phyloP scores from a whole-genome alignment of 768 basidiomycete genomes.

The Russula dissimulans region DNA sequence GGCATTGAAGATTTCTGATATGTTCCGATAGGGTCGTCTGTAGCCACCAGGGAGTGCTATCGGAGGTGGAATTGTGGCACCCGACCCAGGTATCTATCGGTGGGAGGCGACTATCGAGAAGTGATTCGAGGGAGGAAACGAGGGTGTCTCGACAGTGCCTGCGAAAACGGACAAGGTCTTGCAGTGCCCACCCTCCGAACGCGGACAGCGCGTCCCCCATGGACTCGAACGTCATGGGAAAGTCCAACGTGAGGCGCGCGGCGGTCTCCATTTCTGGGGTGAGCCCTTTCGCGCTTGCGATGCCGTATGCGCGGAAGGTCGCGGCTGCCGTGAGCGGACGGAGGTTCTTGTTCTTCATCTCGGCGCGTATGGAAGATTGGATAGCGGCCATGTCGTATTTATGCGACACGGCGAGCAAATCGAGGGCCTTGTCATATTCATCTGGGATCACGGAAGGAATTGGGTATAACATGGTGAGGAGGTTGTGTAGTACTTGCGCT shows the following conservation, averaged over 20 bases:
- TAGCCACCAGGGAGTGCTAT: background rate
- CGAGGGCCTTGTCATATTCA: background rate
- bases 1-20: background rate
- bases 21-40: background rate
- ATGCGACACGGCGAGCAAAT: constrained; percentile 14
- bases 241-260: background rate
- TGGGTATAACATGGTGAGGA: constrained; percentile 9
- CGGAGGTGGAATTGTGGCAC: background rate
- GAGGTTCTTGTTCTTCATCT: background rate
- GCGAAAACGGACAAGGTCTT: constrained; percentile 1
- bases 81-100: constrained; percentile 6
- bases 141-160: constrained; percentile 5
- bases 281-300: constrained; percentile 10
- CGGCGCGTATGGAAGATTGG: background rate
- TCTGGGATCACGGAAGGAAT: constrained; percentile 3
- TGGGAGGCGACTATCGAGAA: constrained; percentile 2
- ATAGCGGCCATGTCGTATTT: constrained; percentile 22
- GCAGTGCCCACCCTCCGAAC: constrained; percentile 1
- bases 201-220: background rate
- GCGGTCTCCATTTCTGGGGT: background rate
- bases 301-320: constrained; percentile 17
- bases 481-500: background rate
- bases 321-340: background rate
- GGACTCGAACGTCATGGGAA: constrained; percentile 8
- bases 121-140: background rate